Evolutionary conservation across 129 eudicot species (phyloP).

Genomic region (Glebionis coronaria): DNA sequence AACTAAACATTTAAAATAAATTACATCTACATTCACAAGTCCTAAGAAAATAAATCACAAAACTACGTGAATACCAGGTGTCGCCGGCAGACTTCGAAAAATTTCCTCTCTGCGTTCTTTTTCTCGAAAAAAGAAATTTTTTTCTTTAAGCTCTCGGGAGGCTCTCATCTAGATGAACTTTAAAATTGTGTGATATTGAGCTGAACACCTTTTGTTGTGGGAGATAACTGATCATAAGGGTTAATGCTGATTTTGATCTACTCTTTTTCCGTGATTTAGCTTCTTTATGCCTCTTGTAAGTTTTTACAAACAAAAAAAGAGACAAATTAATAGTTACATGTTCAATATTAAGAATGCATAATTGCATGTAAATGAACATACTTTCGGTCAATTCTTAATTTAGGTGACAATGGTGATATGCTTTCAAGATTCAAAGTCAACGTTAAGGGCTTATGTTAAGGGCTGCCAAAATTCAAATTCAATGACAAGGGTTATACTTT

Average conservation of each 20-base stretch:
- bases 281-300: constrained; percentile 53
- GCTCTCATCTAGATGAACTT: constrained; percentile 55
- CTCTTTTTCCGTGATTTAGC: constrained; percentile 45
- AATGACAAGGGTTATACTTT: too few relatives aligned
- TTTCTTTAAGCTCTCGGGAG: constrained; percentile 25
- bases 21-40: constrained; percentile 9
- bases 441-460: background rate
- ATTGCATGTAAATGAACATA: too few relatives aligned
- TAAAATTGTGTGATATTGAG: constrained; percentile 73
- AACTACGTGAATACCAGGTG: constrained; percentile 55
- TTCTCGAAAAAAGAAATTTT: constrained; percentile 26
- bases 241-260: constrained; percentile 24
- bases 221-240: constrained; percentile 38
- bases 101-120: constrained; percentile 36
- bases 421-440: too few relatives aligned
- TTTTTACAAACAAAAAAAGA: constrained; percentile 6
- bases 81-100: constrained; percentile 77
- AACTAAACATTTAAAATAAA: constrained; percentile 4
- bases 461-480: too few relatives aligned
- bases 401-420: too few relatives aligned
- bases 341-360: background rate
- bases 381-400: too few relatives aligned
- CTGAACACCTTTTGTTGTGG: constrained; percentile 52
- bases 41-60: background rate
- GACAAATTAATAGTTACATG: background rate